Evolutionary conservation across 768 basidiomycete genomes (phyloP), one percentile per base, ranked within the genome.

Genomic region (Hortiboletus campestris): DNA sequence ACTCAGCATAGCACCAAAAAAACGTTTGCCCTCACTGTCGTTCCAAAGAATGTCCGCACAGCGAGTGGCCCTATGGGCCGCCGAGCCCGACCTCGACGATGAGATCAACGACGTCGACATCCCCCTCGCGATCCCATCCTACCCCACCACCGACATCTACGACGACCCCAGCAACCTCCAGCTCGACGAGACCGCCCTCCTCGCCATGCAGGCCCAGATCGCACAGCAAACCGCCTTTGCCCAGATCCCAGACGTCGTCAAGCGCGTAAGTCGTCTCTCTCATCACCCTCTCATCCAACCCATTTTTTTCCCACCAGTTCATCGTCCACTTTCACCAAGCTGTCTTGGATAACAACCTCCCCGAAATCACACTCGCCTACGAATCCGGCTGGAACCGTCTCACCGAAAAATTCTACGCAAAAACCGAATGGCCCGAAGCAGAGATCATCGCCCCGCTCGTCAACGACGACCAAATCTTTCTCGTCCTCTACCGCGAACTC

Each of bases 361-460:
- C 85, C 6, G 90, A 94, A 65, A 96, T 99, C 62, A 92, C 91
- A 6, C 80, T 88, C 20, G 92, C 94, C 49, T 99, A 99, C 67
- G 95, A 98, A 76, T 92, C 88, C 48, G 94, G 94, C 6, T 99
- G 95, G 95, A 96, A 94, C 74, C 87, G 90, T 59, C 85, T 95
- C 68, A 97, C 96, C 0, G 92, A 97, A 77, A 94, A 95, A 76
- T 94, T 89, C 77, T 99, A 97, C 66, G 72, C 92, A 7, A 91
- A 89, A 70, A 86, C 85, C 3, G 96, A 99, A 70, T 98, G 96
- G 96, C 96, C 96, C 1, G 94, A 98, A 69, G 94, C 94, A 7
- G 96, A 99, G 76, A 76, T 93, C 57, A 93, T 99, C 66, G 89
- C 94, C 6, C 94, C 94, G 6, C 78, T 99, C 59, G 94, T 98